Evolutionary conservation across 768 basidiomycete species (phyloP), one percentile per base, ranked within the genome.

Genomic region (Collybiopsis luxurians): DNA sequence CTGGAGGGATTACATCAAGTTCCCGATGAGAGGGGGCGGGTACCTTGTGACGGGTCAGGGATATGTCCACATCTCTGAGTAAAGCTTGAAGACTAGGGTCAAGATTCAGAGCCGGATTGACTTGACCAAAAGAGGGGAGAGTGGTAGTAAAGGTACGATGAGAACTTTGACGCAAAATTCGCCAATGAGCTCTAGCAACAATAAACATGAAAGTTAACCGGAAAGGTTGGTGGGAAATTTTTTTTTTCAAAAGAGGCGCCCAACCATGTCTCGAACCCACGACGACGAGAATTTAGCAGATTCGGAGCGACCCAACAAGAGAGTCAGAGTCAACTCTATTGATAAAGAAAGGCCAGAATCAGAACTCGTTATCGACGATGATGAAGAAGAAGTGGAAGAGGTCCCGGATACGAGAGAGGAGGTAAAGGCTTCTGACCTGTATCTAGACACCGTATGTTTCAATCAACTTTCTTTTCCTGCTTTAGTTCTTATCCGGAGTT

Each of bases 391-490:
- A 12, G 62, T 64, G 12, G 75, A 76, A n/a, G 67, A 72, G 26
- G 51, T 62, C 12, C 46, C 46, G 21, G 57, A 61, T 24, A 23
- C 23, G n/a, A 59, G 65, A 34, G 72, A 73, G 56, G 73, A 75
- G 55, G 66, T 71, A 43, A 75, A 75, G 28, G 80, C 91, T 36
- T 90, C 92, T 53, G 95, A 98, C 72, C 78, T 97, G 64, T 97
- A 97, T 71, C 85, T 98, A 53, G 95, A 98, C 75, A 97, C 95
- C 57, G 95, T 90, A 72, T 69, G 88, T 73, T 59, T 63, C n/a
- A n/a, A n/a, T n/a, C n/a, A n/a, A n/a, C n/a, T n/a, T n/a, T n/a
- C n/a, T n/a, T n/a, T n/a, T n/a, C n/a, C 55, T 31, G 28, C 57
- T 67, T 17, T 30, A 34, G 7, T 13, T 4, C 31, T 7, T 24